A percentile compares a stretch with the other conserved stretches of the same genome.
Conservation (phyloP, 495 filamentous ascomycete genomes). For the Cercophora samala region DNA sequence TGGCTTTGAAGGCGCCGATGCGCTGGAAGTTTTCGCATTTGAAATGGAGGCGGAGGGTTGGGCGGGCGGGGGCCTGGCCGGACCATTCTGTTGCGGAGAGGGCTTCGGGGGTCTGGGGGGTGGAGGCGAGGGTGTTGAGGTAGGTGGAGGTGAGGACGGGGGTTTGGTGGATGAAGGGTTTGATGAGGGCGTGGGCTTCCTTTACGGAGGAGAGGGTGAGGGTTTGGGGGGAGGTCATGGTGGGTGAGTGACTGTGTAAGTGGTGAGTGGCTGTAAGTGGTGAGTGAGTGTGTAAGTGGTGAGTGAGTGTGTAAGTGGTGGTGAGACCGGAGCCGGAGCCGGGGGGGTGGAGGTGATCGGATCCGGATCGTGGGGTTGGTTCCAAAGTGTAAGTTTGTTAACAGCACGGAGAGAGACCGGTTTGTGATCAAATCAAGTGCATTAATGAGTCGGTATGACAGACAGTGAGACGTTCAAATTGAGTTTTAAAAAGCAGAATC, state of each 20-base stretch:
- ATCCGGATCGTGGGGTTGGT: neutral
- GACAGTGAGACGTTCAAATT: neutral
- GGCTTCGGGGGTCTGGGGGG: constrained; percentile 52
- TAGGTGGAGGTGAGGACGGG: constrained; percentile 75
- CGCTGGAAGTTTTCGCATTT: constrained; percentile 95
- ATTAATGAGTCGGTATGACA: neutral
- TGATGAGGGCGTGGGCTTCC: constrained; percentile 68
- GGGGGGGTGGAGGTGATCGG: constrained; percentile 5
- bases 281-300: no score
- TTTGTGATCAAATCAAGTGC: no score
- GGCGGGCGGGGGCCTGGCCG: constrained; percentile 55
- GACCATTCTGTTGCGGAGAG: constrained; percentile 57
- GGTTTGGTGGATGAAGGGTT: constrained; percentile 74
- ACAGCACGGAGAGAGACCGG: neutral
- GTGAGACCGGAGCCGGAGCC: neutral
- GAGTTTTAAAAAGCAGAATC: neutral
- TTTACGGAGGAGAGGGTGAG: constrained; percentile 68
- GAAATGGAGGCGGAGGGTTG: constrained; percentile 77
- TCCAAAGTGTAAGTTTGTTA: neutral
- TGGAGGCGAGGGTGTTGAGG: constrained; percentile 70
- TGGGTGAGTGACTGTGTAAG: constrained; percentile 26
- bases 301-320: no score
- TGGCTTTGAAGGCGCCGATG: constrained; percentile 88
- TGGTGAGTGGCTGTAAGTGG: no score
- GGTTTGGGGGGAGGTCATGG: constrained; percentile 47